Evolutionary conservation across 1,139 yeast species (phyloP).

Genomic region (Geotrichum phurueaensis): DNA sequence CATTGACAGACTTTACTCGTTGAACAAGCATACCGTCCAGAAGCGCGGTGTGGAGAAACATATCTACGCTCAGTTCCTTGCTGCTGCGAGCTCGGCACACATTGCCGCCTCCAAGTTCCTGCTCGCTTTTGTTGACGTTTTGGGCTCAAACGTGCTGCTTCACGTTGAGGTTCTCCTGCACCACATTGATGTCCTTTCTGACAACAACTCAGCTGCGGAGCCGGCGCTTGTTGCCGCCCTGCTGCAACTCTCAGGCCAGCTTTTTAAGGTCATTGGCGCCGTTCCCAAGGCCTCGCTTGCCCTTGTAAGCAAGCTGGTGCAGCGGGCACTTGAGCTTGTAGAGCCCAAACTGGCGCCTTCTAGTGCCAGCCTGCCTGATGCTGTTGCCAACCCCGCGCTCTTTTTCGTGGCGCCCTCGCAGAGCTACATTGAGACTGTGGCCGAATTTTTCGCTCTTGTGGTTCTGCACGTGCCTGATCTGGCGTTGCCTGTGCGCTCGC

Average conservation of each 20-base stretch:
- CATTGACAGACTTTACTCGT: constrained; percentile 26
- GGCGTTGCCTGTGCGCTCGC: constrained; percentile 59
- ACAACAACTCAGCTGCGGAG: constrained; percentile 14
- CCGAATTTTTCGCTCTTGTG: constrained; percentile 46
- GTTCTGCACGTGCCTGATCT: constrained; percentile 46
- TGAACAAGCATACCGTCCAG: constrained; percentile 21
- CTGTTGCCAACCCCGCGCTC: constrained; percentile 60
- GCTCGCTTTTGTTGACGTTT: constrained; percentile 18
- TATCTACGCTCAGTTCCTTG: constrained; percentile 21
- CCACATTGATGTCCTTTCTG: constrained; percentile 22
- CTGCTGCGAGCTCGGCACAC: constrained; percentile 24
- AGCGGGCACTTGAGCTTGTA: constrained; percentile 24
- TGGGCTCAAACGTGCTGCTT: constrained; percentile 24
- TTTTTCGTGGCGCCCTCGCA: constrained; percentile 44
- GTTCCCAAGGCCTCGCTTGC: constrained; percentile 20
- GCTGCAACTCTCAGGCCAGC: constrained; percentile 19
- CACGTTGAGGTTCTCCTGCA: constrained; percentile 27
- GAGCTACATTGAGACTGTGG: constrained; percentile 38
- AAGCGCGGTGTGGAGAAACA: constrained; percentile 22
- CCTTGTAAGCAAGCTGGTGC: constrained; percentile 19
- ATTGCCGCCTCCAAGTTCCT: constrained; percentile 20
- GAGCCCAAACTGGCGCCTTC: constrained; percentile 39
- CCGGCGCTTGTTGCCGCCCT: constrained; percentile 15
- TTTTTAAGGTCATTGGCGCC: constrained; percentile 18
- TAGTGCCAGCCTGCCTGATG: constrained; percentile 53